Evolutionary conservation across 352 stramenopile species (phyloP), one percentile per base, ranked within the genome.

Genomic region (Phytophthora crassamura): DNA sequence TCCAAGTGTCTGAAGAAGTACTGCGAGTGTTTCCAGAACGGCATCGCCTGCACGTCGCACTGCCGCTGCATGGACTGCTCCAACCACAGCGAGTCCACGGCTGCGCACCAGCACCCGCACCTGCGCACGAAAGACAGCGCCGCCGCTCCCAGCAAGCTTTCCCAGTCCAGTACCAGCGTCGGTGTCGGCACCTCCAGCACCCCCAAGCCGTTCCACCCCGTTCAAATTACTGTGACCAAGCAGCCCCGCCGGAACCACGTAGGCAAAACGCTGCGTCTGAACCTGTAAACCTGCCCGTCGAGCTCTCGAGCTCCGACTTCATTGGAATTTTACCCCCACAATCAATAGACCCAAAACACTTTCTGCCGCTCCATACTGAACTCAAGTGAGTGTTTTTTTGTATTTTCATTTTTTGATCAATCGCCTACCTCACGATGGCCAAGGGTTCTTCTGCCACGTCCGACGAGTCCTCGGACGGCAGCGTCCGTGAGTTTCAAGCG

Each of bases 1-100:
- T 98, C 90, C 54, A 92, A 91, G 60, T 99, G 97, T 85, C 76
- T 99, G 20, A 99, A 99, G 73, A 99, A 99, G 62, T 95, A 99
- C 78, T 99, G 97, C 78, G 96, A 99, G 73, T 99, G 97, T 77
- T 99, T 98, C 75, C 86, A 98, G 75, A 97, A 94, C 72, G 86
- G 64, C 60, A 90, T 91, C 48, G 84, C 70, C 77, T 98, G 97
- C 68, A 95, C 93, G 7, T 75, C 79, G 18, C 84, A 94, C 59
- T 99, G 97, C 74, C 97, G 98, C 65, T 99, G 97, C 71, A 75
- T 84, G 43, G 92, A 99, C 56, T 99, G 97, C 76, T 84, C 92
- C 54, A 99, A 99, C 80, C 75, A 92, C 55, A 64, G 53, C 51
- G 55, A 74, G 38, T 65, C 73, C 10, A 43, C 48, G 25, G 48